A percentile compares a stretch with the other conserved stretches of the same genome.
Conservation (phyloP, 495 filamentous ascomycete genomes). For the Glutinoglossum americanum region DNA sequence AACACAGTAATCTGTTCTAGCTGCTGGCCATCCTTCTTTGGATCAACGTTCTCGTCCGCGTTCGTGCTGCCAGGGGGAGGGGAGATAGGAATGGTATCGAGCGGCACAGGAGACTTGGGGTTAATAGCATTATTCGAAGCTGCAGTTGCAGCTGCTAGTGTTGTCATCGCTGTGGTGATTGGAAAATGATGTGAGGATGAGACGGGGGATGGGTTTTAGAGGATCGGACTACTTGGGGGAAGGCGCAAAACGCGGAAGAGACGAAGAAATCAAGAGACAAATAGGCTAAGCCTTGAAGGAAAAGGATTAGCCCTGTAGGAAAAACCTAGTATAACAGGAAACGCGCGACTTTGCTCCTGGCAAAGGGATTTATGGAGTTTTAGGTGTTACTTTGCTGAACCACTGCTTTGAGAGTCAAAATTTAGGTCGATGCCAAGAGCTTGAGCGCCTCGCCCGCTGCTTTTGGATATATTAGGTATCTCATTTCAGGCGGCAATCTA, state of each 20-base stretch:
- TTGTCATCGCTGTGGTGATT: conserved; percentile 6
- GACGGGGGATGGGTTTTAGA: background rate
- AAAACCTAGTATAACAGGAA: background rate
- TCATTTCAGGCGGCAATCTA: background rate
- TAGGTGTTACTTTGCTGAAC: background rate
- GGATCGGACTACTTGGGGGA: background rate
- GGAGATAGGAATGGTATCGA: conserved; percentile 52
- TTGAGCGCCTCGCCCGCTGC: background rate
- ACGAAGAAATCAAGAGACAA: background rate
- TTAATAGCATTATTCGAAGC: conserved; percentile 8
- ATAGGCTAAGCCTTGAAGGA: background rate
- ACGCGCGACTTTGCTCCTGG: background rate
- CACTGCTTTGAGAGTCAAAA: background rate
- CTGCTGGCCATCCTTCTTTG: conserved; percentile 14
- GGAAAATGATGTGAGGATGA: background rate
- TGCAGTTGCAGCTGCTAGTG: conserved; percentile 1
- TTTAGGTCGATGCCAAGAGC: background rate
- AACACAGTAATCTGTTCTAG: conserved; percentile 69
- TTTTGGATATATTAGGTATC: background rate
- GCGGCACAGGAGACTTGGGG: conserved; percentile 21
- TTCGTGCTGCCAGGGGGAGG: conserved; percentile 29
- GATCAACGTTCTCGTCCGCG: conserved; percentile 8
- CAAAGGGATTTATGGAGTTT: background rate
- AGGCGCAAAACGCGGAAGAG: background rate
- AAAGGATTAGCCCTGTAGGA: background rate